Percentiles rank a stretch among this genome's conserved stretches.
These are phyloP conservation scores for Leucogyrophana mollusca DNA, from an alignment of 768 basidiomycete species.

Conservation along the genomic window DNA sequence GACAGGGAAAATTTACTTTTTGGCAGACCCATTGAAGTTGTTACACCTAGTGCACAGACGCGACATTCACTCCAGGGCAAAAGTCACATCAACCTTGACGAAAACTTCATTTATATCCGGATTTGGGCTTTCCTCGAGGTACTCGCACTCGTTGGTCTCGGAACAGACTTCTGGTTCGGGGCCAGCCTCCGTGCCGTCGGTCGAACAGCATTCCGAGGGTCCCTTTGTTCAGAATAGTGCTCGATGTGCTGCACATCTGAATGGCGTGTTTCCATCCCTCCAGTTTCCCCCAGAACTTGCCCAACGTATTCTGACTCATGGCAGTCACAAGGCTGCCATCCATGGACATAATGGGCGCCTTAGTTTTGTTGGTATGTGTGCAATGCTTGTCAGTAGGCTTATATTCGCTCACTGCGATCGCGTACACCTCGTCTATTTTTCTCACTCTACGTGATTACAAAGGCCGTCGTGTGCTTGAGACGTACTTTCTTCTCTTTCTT, in stretches of 20 bases:
- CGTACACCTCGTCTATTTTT: not conserved
- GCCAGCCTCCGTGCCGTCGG: too few relatives aligned
- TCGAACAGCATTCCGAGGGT: too few relatives aligned
- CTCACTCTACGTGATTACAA: not conserved
- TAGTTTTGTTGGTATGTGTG: constrained; percentile 71
- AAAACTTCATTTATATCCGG: not conserved
- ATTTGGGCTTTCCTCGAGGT: too few relatives aligned
- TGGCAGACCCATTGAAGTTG: not conserved
- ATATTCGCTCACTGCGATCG: not conserved
- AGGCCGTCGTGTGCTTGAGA: constrained; percentile 78
- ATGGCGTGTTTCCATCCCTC: constrained; percentile 61
- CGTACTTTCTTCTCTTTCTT: constrained; percentile 74
- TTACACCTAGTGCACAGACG: not conserved
- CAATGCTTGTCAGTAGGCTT: too few relatives aligned
- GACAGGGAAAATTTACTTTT: constrained; percentile 11
- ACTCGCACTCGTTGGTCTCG: constrained; percentile 2
- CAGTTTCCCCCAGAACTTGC: constrained; percentile 72
- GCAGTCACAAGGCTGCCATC: constrained; percentile 63
- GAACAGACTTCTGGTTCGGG: constrained; percentile 2
- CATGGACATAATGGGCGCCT: constrained; percentile 72
- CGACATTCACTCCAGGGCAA: constrained; percentile 2
- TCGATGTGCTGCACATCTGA: constrained; percentile 47
- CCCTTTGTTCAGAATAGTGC: too few relatives aligned
- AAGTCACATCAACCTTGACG: not conserved
- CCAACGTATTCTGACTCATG: constrained; percentile 73